These are phyloP conservation scores for Serendipita sp. DNA, from an alignment of 768 basidiomycete species.

Conservation along the genomic window DNA sequence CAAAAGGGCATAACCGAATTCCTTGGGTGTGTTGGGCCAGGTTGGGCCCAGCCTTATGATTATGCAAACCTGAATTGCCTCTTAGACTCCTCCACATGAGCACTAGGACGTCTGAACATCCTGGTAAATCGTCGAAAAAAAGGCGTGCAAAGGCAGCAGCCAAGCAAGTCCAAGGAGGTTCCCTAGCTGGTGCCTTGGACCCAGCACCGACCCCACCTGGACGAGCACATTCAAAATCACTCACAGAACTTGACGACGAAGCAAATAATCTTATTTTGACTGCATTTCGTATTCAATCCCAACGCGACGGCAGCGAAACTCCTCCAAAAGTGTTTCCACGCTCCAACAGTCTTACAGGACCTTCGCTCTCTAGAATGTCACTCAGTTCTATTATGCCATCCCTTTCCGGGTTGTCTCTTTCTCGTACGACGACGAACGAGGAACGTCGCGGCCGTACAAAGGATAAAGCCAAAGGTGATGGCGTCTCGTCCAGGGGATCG, in stretches of 20 bases:
- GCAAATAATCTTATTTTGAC: background rate
- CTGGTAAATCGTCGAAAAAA: background rate
- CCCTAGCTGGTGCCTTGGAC: too few species aligned
- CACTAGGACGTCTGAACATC: background rate
- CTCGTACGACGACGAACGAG: constrained; percentile 12
- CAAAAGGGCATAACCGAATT: too few species aligned
- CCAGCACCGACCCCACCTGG: background rate
- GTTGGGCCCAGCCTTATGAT: too few species aligned
- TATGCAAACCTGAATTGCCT: background rate
- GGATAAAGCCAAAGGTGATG: constrained; percentile 35
- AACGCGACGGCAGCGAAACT: background rate
- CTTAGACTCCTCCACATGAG: background rate
- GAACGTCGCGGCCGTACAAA: constrained; percentile 19
- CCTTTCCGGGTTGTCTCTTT: constrained; percentile 45
- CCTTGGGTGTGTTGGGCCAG: too few species aligned
- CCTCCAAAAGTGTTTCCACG: background rate
- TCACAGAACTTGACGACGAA: background rate
- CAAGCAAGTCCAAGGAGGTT: background rate
- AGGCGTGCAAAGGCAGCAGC: background rate
- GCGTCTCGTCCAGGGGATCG: constrained; percentile 26
- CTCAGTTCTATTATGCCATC: constrained; percentile 58
- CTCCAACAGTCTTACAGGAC: background rate
- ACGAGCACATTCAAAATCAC: background rate
- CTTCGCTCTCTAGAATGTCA: constrained; percentile 28
- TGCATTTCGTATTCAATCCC: background rate